These are phyloP conservation scores for Vanderwaltozyma tropicalis DNA, from an alignment of 805 yeast species.

Conservation along the genomic window DNA sequence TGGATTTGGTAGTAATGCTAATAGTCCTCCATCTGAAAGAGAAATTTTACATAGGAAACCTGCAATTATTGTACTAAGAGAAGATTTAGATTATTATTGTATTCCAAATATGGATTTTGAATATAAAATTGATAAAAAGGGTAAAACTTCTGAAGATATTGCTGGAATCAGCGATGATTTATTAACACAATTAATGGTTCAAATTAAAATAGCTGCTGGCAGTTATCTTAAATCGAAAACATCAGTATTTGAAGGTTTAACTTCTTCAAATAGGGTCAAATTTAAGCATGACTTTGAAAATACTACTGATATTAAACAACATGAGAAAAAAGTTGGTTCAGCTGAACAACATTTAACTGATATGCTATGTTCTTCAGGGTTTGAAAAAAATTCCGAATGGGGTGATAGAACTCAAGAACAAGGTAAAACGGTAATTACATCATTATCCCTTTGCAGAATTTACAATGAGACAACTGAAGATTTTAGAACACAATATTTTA, in stretches of 20 bases:
- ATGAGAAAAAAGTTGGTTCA: conserved; percentile 49
- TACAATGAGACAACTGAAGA: conserved; percentile 31
- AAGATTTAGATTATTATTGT: conserved; percentile 85
- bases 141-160: conserved; percentile 24
- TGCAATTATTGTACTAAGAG: conserved; percentile 77
- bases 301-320: not conserved
- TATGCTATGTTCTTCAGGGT: conserved; percentile 86
- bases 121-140: conserved; percentile 28
- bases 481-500: conserved; percentile 14
- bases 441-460: conserved; percentile 35
- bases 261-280: conserved; percentile 23
- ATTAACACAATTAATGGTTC: conserved; percentile 38
- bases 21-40: conserved; percentile 30
- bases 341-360: conserved; percentile 90
- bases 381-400: conserved; percentile 58
- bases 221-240: conserved; percentile 42
- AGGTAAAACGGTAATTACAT: conserved; percentile 69
- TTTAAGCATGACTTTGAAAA: conserved; percentile 10
- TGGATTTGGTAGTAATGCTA: conserved; percentile 7
- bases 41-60: conserved; percentile 68
- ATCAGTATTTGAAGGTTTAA: conserved; percentile 64
- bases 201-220: conserved; percentile 62
- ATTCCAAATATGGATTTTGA: conserved; percentile 47
- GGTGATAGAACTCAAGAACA: conserved; percentile 79
- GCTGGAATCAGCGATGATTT: conserved; percentile 26